Percentiles rank a stretch among this genome's conserved stretches.
Evolutionary conservation across 192 early-diverging fungal genomes (phyloP).

Genomic region (Podila horticola): DNA sequence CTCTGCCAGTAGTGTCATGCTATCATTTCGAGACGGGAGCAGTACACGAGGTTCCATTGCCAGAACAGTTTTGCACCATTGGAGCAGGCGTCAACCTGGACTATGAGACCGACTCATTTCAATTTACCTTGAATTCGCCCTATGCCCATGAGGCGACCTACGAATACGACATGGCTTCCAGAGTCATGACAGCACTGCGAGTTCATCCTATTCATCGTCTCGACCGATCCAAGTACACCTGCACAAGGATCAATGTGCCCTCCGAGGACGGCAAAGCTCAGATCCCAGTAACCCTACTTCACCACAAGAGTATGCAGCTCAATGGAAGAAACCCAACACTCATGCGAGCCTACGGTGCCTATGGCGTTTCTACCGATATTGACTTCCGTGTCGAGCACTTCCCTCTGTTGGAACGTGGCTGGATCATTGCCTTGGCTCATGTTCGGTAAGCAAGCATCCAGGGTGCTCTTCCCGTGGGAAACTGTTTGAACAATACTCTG

Average conservation of each 20-base stretch:
- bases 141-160: constrained; percentile 71
- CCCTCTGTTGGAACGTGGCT: constrained; percentile 81
- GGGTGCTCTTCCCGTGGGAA: too few relatives aligned
- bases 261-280: constrained; percentile 49
- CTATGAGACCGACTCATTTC: constrained; percentile 65
- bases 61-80: constrained; percentile 66
- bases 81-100: constrained; percentile 68
- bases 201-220: constrained; percentile 60
- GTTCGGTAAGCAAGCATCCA: constrained; percentile 54
- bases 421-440: constrained; percentile 85
- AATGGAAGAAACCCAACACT: constrained; percentile 66
- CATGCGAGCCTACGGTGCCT: constrained; percentile 84
- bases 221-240: constrained; percentile 56
- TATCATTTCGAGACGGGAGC: constrained; percentile 51
- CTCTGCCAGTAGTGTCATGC: constrained; percentile 63
- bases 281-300: constrained; percentile 76
- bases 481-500: too few relatives aligned
- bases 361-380: constrained; percentile 78
- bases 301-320: constrained; percentile 56
- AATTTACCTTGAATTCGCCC: constrained; percentile 71
- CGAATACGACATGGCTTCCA: constrained; percentile 71
- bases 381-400: constrained; percentile 82
- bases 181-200: constrained; percentile 53
- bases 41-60: constrained; percentile 57
- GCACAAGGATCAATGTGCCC: constrained; percentile 57